Evolutionary conservation across 2,329 filamentous ascomycete species (phyloP).

Genomic region (Ascomycota sp.): DNA sequence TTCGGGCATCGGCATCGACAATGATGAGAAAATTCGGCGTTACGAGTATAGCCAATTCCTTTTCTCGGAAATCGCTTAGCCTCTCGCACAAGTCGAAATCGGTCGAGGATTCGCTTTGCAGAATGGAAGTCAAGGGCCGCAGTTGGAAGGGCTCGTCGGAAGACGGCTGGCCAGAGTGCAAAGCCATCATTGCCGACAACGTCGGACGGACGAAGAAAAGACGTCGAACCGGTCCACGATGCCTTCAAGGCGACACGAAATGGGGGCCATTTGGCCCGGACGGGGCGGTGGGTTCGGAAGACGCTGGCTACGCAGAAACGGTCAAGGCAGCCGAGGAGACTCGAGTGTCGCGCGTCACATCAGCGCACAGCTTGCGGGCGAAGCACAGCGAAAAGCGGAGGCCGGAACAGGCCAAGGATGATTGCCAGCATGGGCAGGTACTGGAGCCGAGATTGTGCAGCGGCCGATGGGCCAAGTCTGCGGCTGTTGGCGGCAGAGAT

Average conservation of each 20-base stretch:
- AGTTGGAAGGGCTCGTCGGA: not conserved
- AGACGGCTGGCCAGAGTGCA: not conserved
- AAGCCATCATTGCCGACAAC: not conserved
- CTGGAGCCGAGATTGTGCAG: not conserved
- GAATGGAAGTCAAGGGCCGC: not conserved
- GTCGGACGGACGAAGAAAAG: conserved; percentile 1
- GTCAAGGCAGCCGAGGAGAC: not conserved
- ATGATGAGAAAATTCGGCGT: conserved; percentile 77
- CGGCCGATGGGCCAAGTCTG: not conserved
- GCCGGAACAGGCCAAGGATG: not conserved
- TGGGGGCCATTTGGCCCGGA: not conserved
- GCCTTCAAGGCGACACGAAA: not conserved
- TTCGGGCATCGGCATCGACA: conserved; percentile 59
- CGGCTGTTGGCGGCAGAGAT: not conserved
- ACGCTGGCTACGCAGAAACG: not conserved
- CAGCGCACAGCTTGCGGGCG: conserved; percentile 2
- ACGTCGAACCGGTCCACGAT: not conserved
- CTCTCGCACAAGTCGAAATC: conserved; percentile 8
- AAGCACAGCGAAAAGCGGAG: conserved; percentile 1
- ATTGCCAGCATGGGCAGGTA: conserved; percentile 1
- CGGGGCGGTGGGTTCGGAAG: not conserved
- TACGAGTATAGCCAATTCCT: conserved; percentile 54
- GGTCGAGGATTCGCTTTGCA: not conserved
- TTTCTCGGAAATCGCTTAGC: conserved; percentile 48
- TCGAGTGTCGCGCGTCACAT: conserved; percentile 1